phyloP scores from a whole-genome alignment of 176 grass and related monocot species.

The Metroxylon sagu region DNA sequence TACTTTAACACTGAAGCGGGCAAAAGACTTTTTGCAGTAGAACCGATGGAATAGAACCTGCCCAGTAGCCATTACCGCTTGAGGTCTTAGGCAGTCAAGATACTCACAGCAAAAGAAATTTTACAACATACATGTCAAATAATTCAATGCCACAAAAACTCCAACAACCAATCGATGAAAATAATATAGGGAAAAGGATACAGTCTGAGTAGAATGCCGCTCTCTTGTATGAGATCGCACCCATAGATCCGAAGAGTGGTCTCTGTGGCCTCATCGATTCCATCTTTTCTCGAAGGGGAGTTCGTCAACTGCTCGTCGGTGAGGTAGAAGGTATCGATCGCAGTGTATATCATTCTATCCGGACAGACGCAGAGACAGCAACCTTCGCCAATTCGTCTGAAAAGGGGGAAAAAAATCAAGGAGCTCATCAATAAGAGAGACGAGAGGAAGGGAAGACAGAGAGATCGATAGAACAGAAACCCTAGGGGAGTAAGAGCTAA shows the following conservation, averaged over 20 bases:
- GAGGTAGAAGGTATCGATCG: slow-evolving; percentile 89
- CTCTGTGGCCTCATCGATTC: slow-evolving; percentile 74
- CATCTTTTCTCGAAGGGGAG: slow-evolving; percentile 85
- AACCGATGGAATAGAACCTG: slow-evolving; percentile 90
- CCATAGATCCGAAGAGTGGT: slow-evolving; percentile 63
- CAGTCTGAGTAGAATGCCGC: slow-evolving; percentile 80
- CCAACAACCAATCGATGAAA: too few relatives aligned
- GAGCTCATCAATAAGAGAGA: too few relatives aligned
- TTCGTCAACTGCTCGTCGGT: slow-evolving; percentile 66
- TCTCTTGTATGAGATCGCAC: slow-evolving; percentile 93
- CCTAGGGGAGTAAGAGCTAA: too few relatives aligned
- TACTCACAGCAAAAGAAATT: slow-evolving; percentile 6
- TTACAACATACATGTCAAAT: not conserved
- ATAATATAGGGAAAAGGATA: slow-evolving; percentile 36
- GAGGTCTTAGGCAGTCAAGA: slow-evolving; percentile 55
- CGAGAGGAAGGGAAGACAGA: too few relatives aligned
- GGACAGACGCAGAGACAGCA: too few relatives aligned
- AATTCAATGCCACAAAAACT: too few relatives aligned
- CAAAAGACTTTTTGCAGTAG: slow-evolving; percentile 97
- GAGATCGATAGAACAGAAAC: too few relatives aligned
- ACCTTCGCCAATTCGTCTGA: too few relatives aligned
- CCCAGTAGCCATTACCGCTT: slow-evolving; percentile 90
- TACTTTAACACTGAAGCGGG: slow-evolving; percentile 82
- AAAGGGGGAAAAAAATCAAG: too few relatives aligned
- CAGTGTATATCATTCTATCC: slow-evolving; percentile 63